phyloP scores from a whole-genome alignment of 1,139 yeast genomes.

The Geotrichum restrictum region DNA sequence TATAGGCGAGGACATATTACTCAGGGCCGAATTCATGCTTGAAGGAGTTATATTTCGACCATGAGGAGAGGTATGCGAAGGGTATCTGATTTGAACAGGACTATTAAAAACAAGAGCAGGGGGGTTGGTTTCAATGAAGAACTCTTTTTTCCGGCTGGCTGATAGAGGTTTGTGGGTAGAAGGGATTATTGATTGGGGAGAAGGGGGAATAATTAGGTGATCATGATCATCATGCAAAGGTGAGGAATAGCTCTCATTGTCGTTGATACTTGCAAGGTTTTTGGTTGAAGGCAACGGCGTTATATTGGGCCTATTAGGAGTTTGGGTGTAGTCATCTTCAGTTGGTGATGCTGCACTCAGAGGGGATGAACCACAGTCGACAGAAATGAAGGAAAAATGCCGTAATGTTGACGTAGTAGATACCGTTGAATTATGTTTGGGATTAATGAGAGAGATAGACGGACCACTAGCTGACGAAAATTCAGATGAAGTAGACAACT shows the following conservation, averaged over 20 bases:
- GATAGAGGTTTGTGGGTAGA: too few species aligned
- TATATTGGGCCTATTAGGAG: not conserved
- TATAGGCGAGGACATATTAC: conserved; percentile 18
- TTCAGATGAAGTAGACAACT: conserved; percentile 4
- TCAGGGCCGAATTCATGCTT: conserved; percentile 2
- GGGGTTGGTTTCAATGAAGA: not conserved
- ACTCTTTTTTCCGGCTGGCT: not conserved
- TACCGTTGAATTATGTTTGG: conserved; percentile 28
- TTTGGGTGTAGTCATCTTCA: not conserved
- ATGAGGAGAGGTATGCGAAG: not conserved
- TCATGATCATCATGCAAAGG: conserved; percentile 8
- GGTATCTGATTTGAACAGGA: not conserved
- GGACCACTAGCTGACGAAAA: conserved; percentile 10
- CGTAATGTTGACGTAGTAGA: conserved; percentile 30
- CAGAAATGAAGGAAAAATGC: conserved; percentile 25
- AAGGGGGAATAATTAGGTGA: conserved; percentile 2
- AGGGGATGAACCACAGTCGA: conserved; percentile 2
- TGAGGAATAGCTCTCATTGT: conserved; percentile 16
- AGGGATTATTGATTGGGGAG: not conserved
- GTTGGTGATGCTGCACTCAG: conserved; percentile 11
- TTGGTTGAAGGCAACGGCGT: conserved; percentile 10
- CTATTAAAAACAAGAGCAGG: not conserved
- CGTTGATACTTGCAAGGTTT: conserved; percentile 18
- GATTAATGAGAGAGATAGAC: conserved; percentile 5
- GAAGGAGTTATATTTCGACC: conserved; percentile 2